A percentile compares a stretch with the other conserved stretches of the same genome.
Conservation (phyloP, 2,329 filamentous ascomycete genomes). For the Penicillium digitatum region DNA sequence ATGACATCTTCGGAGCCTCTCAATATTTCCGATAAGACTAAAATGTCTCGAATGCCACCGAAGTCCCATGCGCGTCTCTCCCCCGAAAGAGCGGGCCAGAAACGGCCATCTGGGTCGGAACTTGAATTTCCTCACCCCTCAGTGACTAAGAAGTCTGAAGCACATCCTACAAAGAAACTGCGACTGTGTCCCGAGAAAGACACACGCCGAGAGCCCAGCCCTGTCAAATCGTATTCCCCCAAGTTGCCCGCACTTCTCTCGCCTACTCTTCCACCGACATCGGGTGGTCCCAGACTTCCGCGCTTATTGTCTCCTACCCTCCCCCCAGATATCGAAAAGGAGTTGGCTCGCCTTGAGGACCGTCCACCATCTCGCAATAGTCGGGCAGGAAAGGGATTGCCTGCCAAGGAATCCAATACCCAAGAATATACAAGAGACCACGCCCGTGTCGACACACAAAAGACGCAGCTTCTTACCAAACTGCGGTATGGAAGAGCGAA, state of each 20-base stretch:
- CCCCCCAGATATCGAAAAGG: slow-evolving; percentile 53
- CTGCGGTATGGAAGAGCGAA: slow-evolving; percentile 52
- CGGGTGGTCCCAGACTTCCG: slow-evolving; percentile 44
- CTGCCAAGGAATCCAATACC: slow-evolving; percentile 6
- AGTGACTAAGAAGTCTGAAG: slow-evolving; percentile 20
- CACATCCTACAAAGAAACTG: slow-evolving; percentile 38
- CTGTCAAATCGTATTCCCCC: slow-evolving; percentile 23
- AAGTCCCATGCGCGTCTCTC: slow-evolving; percentile 16
- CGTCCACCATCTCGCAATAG: slow-evolving; percentile 24
- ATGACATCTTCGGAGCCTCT: slow-evolving; percentile 16
- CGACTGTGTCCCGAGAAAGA: slow-evolving; percentile 38
- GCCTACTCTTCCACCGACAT: slow-evolving; percentile 43
- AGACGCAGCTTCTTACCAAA: slow-evolving; percentile 44
- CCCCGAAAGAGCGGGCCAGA: slow-evolving; percentile 22
- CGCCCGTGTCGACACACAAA: slow-evolving; percentile 9
- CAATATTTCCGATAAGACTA: slow-evolving; percentile 17
- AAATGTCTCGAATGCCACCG: slow-evolving; percentile 6
- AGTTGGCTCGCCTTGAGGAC: slow-evolving; percentile 45
- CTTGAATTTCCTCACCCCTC: slow-evolving; percentile 14
- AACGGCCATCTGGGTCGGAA: slow-evolving; percentile 27
- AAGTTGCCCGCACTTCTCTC: slow-evolving; percentile 38
- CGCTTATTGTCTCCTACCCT: slow-evolving; percentile 57
- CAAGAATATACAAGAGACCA: slow-evolving; percentile 7
- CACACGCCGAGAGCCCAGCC: slow-evolving; percentile 23
- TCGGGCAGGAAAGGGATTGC: slow-evolving; percentile 1